Conservation (phyloP, 345 rosid genomes). For the Mercurialis annua region DNA sequence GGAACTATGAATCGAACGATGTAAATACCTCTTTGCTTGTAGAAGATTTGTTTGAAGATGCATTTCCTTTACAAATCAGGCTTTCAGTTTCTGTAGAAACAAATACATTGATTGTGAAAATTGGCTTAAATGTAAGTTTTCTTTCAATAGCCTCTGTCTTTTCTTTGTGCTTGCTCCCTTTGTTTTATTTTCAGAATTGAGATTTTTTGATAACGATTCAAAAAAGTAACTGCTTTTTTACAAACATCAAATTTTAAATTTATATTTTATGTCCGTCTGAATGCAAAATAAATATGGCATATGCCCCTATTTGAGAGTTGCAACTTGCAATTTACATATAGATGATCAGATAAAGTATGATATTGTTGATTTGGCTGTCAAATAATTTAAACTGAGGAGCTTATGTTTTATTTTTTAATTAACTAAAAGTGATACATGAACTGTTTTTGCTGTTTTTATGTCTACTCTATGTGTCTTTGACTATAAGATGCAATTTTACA, state of each 20-base stretch:
- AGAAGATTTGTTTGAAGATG: slow-evolving; percentile 14
- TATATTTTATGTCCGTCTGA: neutral
- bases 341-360: neutral
- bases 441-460: neutral
- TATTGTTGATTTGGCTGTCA: neutral
- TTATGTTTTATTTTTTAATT: neutral
- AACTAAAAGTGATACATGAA: neutral
- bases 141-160: neutral
- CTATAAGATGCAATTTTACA: slow-evolving; percentile 24
- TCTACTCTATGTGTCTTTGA: neutral
- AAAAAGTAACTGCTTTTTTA: too few relatives aligned
- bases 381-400: neutral
- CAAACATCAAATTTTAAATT: too few relatives aligned
- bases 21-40: neutral
- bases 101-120: slow-evolving; percentile 22
- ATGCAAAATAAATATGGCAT: neutral
- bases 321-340: too few relatives aligned
- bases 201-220: too few relatives aligned
- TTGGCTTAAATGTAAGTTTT: slow-evolving; percentile 16
- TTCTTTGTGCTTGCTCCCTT: neutral
- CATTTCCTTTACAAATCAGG: slow-evolving; percentile 22
- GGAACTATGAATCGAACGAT: slow-evolving; percentile 16
- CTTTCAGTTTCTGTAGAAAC: slow-evolving; percentile 22
- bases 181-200: neutral
- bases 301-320: too few relatives aligned